Percentiles rank a stretch among this genome's conserved stretches.
Conservation (phyloP, 2,329 filamentous ascomycete species). For the Clonostachys solani region DNA sequence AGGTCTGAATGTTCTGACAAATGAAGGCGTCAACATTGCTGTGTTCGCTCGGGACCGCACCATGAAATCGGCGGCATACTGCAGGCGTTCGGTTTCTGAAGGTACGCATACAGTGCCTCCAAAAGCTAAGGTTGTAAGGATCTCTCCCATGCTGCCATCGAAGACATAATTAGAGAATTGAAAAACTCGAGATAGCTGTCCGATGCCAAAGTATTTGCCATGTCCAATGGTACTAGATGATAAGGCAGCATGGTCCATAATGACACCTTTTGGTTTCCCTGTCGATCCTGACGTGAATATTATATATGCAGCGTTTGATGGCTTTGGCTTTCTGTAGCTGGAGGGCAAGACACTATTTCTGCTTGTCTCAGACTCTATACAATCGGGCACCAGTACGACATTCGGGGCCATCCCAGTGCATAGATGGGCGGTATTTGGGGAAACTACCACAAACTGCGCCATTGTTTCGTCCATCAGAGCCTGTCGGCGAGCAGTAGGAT, state of each 20-base stretch:
- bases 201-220: neutral
- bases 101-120: slow-evolving; percentile 15
- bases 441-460: slow-evolving; percentile 5
- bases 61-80: slow-evolving; percentile 1
- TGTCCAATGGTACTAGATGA: slow-evolving; percentile 28
- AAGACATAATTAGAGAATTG: slow-evolving; percentile 48
- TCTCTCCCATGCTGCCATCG: slow-evolving; percentile 34
- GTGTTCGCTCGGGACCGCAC: neutral
- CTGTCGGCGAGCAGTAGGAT: slow-evolving; percentile 4
- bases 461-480: slow-evolving; percentile 3
- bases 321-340: neutral
- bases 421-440: slow-evolving; percentile 13
- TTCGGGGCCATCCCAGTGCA: neutral
- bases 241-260: slow-evolving; percentile 10
- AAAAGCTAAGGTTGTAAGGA: slow-evolving; percentile 10
- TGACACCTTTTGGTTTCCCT: slow-evolving; percentile 12
- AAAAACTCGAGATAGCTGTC: slow-evolving; percentile 38
- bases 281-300: slow-evolving; percentile 13
- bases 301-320: slow-evolving; percentile 7
- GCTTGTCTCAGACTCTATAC: neutral
- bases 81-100: slow-evolving; percentile 8
- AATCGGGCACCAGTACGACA: neutral
- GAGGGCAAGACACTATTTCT: neutral
- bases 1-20: slow-evolving; percentile 2
- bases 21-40: neutral